phyloP scores from a whole-genome alignment of 176 grass and related monocot species.

The Tuctoria greenei region DNA sequence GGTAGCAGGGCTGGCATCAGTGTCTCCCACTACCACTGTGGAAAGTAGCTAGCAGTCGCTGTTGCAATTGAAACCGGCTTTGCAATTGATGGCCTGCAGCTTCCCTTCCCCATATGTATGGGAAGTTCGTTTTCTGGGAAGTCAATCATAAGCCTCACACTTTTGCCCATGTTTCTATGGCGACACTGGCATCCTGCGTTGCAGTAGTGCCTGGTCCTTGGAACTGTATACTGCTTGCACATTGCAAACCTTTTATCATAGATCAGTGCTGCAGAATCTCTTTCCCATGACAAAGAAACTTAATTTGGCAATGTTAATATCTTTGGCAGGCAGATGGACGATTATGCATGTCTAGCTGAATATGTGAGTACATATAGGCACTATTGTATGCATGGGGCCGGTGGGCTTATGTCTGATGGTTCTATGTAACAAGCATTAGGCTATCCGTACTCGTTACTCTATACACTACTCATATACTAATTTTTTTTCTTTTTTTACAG shows the following conservation, averaged over 20 bases:
- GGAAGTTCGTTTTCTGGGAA: slow-evolving; percentile 35
- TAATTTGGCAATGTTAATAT: slow-evolving; percentile 21
- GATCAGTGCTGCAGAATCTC: neutral
- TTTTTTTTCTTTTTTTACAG: too few relatives aligned
- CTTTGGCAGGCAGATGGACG: slow-evolving; percentile 8
- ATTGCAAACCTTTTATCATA: slow-evolving; percentile 21
- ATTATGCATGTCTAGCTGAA: neutral
- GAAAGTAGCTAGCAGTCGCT: slow-evolving; percentile 31
- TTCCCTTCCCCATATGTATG: slow-evolving; percentile 21
- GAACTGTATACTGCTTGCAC: slow-evolving; percentile 36
- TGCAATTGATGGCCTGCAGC: slow-evolving; percentile 34
- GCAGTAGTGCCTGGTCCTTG: slow-evolving; percentile 33
- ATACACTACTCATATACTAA: neutral
- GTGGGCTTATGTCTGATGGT: neutral
- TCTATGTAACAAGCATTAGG: too few relatives aligned
- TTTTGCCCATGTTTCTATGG: slow-evolving; percentile 25
- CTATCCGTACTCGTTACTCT: too few relatives aligned
- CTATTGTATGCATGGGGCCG: neutral
- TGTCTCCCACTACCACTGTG: slow-evolving; percentile 41
- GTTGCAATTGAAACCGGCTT: slow-evolving; percentile 6
- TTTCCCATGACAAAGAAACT: slow-evolving; percentile 12
- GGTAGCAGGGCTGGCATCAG: neutral
- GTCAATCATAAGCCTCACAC: slow-evolving; percentile 22
- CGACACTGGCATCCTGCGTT: slow-evolving; percentile 23
- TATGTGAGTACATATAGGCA: neutral